A percentile compares a stretch with the other conserved stretches of the same genome.
Conservation (phyloP, 306 rosid species). For the Sphenostylis stenocarpa region DNA sequence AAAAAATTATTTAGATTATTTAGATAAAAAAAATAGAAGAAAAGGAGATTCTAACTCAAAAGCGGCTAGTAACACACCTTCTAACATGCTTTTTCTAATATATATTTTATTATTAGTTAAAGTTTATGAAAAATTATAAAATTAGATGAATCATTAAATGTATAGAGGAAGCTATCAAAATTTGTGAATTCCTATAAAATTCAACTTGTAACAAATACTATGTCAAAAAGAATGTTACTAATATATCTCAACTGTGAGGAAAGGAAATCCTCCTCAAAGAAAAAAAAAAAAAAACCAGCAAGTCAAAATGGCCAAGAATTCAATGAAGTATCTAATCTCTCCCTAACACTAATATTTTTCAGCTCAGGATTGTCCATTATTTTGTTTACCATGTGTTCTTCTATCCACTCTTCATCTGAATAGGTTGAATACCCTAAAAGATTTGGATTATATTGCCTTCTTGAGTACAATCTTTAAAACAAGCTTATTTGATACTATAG, state of each 20-base stretch:
- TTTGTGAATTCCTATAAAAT: no score
- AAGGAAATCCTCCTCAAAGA: neutral
- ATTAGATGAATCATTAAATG: no score
- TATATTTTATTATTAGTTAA: no score
- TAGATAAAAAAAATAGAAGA: neutral
- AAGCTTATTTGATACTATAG: neutral
- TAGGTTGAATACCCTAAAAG: neutral
- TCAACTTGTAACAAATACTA: no score
- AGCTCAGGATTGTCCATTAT: neutral
- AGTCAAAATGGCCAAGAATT: conserved; percentile 11
- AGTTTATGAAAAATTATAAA: no score
- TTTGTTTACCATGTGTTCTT: neutral
- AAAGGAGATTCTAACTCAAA: neutral
- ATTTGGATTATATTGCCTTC: neutral
- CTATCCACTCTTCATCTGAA: neutral
- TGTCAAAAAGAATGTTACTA: no score
- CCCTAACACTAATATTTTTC: neutral
- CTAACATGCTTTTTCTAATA: no score
- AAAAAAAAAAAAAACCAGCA: neutral
- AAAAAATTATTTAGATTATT: neutral
- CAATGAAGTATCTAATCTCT: neutral
- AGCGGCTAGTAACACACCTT: no score
- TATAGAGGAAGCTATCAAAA: no score
- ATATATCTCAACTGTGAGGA: neutral
- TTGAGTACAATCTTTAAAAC: neutral